Conservation (phyloP, 225 moss, liverwort and hornwort genomes). For the Pleurozium schreberi region DNA sequence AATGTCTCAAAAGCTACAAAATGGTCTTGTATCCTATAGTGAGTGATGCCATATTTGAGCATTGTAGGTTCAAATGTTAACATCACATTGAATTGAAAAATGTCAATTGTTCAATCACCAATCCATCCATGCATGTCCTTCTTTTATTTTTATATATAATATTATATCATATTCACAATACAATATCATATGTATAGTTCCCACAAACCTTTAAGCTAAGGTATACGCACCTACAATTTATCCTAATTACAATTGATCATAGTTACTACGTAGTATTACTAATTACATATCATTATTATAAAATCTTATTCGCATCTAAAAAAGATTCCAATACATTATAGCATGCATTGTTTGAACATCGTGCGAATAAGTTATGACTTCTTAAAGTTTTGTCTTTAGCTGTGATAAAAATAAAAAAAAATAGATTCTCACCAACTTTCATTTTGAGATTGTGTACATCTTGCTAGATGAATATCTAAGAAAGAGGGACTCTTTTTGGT, state of each 20-base stretch:
- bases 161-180: background rate
- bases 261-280: accelerated
- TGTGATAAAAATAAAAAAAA: too few relatives aligned
- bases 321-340: too few relatives aligned
- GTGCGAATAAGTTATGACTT: background rate
- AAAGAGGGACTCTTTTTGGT: background rate
- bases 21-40: too few relatives aligned
- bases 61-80: too few relatives aligned
- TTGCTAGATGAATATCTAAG: background rate
- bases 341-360: background rate
- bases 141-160: too few relatives aligned
- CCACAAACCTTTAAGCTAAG: accelerated
- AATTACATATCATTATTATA: too few relatives aligned
- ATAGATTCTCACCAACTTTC: background rate
- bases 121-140: too few relatives aligned
- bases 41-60: too few relatives aligned
- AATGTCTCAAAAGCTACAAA: too few relatives aligned
- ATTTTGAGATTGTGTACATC: background rate
- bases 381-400: too few relatives aligned
- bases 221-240: accelerated
- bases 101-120: too few relatives aligned
- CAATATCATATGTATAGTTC: background rate
- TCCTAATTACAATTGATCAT: background rate
- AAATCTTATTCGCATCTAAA: background rate
- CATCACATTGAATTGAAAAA: too few relatives aligned